Conservation (phyloP, 208 protist genomes). For the Naegleria fowleri region DNA sequence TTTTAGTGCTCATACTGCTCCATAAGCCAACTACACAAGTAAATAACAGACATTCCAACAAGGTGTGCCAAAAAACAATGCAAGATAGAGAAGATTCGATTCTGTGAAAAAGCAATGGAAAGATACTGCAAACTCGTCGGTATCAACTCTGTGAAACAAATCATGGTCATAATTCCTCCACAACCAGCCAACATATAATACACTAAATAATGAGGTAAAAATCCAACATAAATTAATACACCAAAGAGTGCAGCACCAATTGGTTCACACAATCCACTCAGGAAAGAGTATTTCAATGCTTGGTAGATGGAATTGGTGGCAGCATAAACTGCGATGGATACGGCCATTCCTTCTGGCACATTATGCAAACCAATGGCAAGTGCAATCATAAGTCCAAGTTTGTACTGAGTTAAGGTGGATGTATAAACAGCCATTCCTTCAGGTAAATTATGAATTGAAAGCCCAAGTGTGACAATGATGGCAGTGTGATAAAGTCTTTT, state of each 20-base stretch:
- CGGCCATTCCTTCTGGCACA: slow-evolving; percentile 6
- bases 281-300: neutral
- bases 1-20: neutral
- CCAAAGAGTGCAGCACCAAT: neutral
- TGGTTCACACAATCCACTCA: slow-evolving; percentile 22
- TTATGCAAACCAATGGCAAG: slow-evolving; percentile 12
- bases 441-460: slow-evolving; percentile 18
- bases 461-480: neutral
- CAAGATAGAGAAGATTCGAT: neutral
- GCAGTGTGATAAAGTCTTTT: neutral
- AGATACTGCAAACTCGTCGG: neutral
- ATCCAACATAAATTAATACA: neutral
- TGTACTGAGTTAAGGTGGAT: neutral
- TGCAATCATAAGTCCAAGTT: neutral
- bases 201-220: neutral
- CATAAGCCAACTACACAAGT: neutral
- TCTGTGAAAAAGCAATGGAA: neutral
- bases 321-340: neutral
- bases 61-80: neutral
- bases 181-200: neutral
- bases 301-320: neutral
- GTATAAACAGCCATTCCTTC: slow-evolving; percentile 27
- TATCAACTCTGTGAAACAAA: slow-evolving; percentile 20
- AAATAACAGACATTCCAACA: neutral
- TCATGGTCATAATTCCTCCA: neutral